phyloP scores from a whole-genome alignment of 148 eudicot species.

The Rhododendron griersonianum region DNA sequence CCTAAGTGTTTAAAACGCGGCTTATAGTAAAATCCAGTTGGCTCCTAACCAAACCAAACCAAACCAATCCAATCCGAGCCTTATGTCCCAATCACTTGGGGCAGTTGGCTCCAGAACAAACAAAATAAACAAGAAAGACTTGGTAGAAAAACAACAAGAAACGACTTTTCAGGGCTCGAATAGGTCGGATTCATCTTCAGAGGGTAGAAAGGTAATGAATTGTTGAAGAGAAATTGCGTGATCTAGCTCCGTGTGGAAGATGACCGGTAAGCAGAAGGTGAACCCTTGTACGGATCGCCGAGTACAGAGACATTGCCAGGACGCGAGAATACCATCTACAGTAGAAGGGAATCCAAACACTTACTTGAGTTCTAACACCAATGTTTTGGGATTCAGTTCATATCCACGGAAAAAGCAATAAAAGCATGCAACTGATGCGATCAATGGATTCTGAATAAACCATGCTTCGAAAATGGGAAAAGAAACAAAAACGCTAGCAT shows the following conservation, averaged over 20 bases:
- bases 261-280: slow-evolving; percentile 23
- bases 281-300: slow-evolving; percentile 30
- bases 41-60: no score
- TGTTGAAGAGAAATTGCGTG: neutral
- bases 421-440: neutral
- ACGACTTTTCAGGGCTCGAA: neutral
- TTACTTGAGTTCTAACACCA: neutral
- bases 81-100: no score
- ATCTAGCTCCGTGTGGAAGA: neutral
- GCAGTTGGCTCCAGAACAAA: no score
- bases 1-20: neutral
- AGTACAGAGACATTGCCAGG: slow-evolving; percentile 67
- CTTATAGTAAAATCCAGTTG: neutral
- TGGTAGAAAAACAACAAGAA: neutral
- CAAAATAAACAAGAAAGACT: neutral
- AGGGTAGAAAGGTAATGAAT: no score
- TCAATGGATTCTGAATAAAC: neutral
- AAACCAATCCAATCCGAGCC: no score
- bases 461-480: neutral
- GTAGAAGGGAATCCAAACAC: neutral
- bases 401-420: neutral
- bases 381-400: no score
- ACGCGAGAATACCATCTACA: slow-evolving; percentile 67
- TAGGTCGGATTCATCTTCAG: neutral
- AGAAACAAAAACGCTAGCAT: neutral